phyloP scores from a whole-genome alignment of 2,329 filamentous ascomycete species.

The Hortaea sp. region DNA sequence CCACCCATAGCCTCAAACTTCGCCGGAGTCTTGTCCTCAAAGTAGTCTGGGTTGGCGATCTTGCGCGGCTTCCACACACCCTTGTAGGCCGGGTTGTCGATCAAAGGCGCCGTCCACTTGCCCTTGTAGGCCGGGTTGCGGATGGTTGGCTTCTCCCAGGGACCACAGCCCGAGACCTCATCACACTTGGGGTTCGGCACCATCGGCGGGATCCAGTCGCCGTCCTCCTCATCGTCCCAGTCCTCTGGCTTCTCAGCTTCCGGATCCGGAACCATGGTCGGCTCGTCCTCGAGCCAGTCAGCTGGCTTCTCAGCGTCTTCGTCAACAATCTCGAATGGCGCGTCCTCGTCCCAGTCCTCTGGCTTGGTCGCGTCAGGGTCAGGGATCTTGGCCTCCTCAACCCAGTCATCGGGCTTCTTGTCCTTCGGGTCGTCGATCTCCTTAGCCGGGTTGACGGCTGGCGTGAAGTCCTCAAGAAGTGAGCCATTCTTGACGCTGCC shows the following conservation, averaged over 20 bases:
- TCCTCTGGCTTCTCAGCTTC: slow-evolving; percentile 96
- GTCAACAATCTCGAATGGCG: slow-evolving; percentile 90
- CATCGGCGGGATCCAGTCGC: slow-evolving; percentile 86
- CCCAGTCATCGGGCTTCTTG: slow-evolving; percentile 90
- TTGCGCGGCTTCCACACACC: slow-evolving; percentile 87
- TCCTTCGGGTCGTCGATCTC: slow-evolving; percentile 95
- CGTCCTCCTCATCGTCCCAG: slow-evolving; percentile 99
- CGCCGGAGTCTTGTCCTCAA: slow-evolving; percentile 90
- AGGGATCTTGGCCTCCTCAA: slow-evolving; percentile 81
- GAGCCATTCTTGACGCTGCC: slow-evolving; percentile 79
- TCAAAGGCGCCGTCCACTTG: slow-evolving; percentile 87
- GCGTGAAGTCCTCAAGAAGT: slow-evolving; percentile 86
- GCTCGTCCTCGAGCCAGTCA: slow-evolving; percentile 92
- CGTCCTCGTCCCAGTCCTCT: slow-evolving; percentile 98
- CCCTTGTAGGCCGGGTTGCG: slow-evolving; percentile 97
- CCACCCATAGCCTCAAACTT: slow-evolving; percentile 98
- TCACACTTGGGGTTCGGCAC: slow-evolving; percentile 94
- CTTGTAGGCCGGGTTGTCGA: slow-evolving; percentile 98
- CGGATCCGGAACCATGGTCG: slow-evolving; percentile 73
- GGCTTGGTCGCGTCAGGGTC: slow-evolving; percentile 94
- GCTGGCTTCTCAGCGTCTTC: slow-evolving; percentile 84
- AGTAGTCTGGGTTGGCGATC: slow-evolving; percentile 94
- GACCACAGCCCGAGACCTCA: slow-evolving; percentile 85
- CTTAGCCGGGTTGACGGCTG: slow-evolving; percentile 83
- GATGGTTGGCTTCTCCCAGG: slow-evolving; percentile 84